Percentiles rank a stretch among this genome's conserved stretches.
These are phyloP conservation scores for Phytophthora agathidicida DNA, from an alignment of 352 stramenopile species.

Conservation along the genomic window DNA sequence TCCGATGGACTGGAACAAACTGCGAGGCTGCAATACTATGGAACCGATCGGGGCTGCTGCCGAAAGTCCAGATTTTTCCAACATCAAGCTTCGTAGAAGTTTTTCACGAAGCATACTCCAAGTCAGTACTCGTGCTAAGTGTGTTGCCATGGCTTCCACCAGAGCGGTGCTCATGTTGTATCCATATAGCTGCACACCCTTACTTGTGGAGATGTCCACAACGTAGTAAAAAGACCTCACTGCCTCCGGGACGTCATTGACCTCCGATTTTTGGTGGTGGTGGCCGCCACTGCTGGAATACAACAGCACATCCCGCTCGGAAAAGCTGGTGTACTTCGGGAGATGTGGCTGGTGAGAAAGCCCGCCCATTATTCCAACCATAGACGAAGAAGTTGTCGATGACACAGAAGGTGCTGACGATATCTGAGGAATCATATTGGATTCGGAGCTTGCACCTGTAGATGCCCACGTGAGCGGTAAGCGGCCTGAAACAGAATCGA, in stretches of 20 bases:
- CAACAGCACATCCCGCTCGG: conserved; percentile 65
- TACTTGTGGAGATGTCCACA: conserved; percentile 64
- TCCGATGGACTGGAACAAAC: conserved; percentile 40
- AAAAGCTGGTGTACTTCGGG: conserved; percentile 36
- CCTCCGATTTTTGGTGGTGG: conserved; percentile 17
- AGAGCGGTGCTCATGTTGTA: conserved; percentile 82
- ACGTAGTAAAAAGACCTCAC: conserved; percentile 82
- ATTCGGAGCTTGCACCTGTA: conserved; percentile 46
- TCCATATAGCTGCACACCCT: conserved; percentile 63
- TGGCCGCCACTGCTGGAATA: conserved; percentile 37
- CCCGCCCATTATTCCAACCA: conserved; percentile 27
- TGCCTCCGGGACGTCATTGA: conserved; percentile 17
- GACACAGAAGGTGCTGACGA: conserved; percentile 29
- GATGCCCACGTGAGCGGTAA: conserved; percentile 42
- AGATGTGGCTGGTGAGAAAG: conserved; percentile 22
- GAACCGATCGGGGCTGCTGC: conserved; percentile 50
- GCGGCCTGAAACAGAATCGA: conserved; percentile 55
- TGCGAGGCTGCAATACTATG: conserved; percentile 66
- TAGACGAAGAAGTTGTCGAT: conserved; percentile 39
- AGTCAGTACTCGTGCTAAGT: conserved; percentile 66
- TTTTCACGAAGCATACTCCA: conserved; percentile 77
- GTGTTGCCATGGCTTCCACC: conserved; percentile 58
- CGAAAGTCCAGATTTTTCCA: conserved; percentile 65
- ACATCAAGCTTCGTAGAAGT: conserved; percentile 58
- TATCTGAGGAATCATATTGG: conserved; percentile 28